Conservation (phyloP, 2,329 filamentous ascomycete species). For the Pestalotiopsis sp. region DNA sequence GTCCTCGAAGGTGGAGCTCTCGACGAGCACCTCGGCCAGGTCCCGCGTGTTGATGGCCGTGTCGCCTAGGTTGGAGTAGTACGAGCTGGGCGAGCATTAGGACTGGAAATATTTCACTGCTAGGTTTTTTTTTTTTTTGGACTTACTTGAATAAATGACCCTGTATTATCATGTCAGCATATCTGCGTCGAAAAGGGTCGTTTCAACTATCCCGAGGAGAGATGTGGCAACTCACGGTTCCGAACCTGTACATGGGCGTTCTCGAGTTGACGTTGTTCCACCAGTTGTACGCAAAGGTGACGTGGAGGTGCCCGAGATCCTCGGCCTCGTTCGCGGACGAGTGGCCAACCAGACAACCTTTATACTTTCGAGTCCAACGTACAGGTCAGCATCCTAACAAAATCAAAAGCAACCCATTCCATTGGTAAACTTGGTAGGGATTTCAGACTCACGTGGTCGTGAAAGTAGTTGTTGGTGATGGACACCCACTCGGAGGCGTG, state of each 20-base stretch:
- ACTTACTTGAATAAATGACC: background rate
- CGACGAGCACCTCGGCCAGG: slow-evolving; percentile 53
- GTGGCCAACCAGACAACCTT: slow-evolving; percentile 52
- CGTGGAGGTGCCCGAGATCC: slow-evolving; percentile 62
- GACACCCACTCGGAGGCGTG: slow-evolving; percentile 66
- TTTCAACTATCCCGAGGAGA: too few relatives aligned
- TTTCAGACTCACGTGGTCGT: slow-evolving; percentile 45
- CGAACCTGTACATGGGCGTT: slow-evolving; percentile 65
- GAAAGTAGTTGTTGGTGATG: slow-evolving; percentile 42
- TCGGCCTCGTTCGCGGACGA: slow-evolving; percentile 59
- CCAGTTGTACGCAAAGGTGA: slow-evolving; percentile 71
- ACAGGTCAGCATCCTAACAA: too few relatives aligned
- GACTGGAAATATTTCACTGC: background rate
- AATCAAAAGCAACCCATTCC: too few relatives aligned
- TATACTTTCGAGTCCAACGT: too few relatives aligned
- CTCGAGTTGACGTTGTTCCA: slow-evolving; percentile 68
- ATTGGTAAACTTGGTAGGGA: background rate
- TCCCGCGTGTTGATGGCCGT: slow-evolving; percentile 57
- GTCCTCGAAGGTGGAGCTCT: slow-evolving; percentile 41
- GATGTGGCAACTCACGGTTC: slow-evolving; percentile 44
- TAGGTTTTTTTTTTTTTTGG: too few relatives aligned
- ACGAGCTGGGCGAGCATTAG: background rate
- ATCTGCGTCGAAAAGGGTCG: too few relatives aligned
- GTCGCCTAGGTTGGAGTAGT: slow-evolving; percentile 33
- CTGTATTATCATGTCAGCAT: too few relatives aligned